These are phyloP conservation scores for Sanghuangporus weigelae DNA, from an alignment of 1,284 basidiomycete species.

Conservation along the genomic window DNA sequence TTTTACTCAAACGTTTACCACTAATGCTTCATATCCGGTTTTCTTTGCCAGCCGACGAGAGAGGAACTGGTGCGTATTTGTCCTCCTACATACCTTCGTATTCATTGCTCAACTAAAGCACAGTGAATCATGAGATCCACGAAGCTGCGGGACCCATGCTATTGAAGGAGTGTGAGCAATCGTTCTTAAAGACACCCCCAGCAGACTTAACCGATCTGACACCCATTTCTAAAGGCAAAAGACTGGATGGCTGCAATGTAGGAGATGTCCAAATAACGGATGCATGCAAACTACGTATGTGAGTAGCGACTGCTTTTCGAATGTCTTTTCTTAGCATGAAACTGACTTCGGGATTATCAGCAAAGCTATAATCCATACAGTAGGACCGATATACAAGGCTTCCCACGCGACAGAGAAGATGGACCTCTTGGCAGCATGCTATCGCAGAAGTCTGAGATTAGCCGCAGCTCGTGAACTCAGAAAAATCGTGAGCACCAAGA, in stretches of 20 bases:
- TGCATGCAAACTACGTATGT: constrained; percentile 70
- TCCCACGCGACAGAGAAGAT: constrained; percentile 42
- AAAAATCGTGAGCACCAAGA: constrained; percentile 47
- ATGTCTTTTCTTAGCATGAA: constrained; percentile 4
- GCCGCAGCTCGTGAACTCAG: constrained; percentile 55
- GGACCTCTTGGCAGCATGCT: constrained; percentile 65
- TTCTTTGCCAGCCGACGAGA: constrained; percentile 7
- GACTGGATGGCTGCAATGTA: constrained; percentile 70
- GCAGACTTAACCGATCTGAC: constrained; percentile 3
- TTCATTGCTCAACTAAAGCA: constrained; percentile 7
- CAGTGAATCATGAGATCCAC: constrained; percentile 87
- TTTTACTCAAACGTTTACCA: background rate
- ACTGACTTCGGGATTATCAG: constrained; percentile 28
- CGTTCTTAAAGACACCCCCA: constrained; percentile 5
- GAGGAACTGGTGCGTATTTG: constrained; percentile 19
- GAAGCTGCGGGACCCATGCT: constrained; percentile 74
- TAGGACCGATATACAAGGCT: constrained; percentile 74
- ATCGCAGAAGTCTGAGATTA: constrained; percentile 58
- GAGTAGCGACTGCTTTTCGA: constrained; percentile 23
- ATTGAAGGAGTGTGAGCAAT: constrained; percentile 60
- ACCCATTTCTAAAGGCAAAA: constrained; percentile 39
- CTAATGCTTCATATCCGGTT: constrained; percentile 4
- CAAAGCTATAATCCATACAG: constrained; percentile 69
- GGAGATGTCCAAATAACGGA: constrained; percentile 82
- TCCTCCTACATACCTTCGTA: background rate